phyloP scores from a whole-genome alignment of 768 basidiomycete genomes.

The Roridomyces roridus region DNA sequence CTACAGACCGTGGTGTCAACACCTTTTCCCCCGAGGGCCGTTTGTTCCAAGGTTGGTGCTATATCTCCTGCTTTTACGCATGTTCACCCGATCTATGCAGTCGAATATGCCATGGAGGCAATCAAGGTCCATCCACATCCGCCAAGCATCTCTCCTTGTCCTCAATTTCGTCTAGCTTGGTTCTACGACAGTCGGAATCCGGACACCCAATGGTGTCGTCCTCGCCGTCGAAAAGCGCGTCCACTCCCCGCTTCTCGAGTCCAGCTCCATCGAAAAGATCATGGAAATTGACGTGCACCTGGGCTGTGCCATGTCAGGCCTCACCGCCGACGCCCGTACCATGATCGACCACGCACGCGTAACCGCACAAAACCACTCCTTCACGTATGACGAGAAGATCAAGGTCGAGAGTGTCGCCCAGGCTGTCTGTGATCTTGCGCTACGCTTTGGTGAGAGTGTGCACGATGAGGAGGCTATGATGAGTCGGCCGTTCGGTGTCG shows the following conservation, averaged over 20 bases:
- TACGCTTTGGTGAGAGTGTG: slow-evolving; percentile 98
- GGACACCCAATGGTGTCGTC: slow-evolving; percentile 88
- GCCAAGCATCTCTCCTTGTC: background rate
- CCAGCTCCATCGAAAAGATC: slow-evolving; percentile 97
- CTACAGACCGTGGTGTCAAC: slow-evolving; percentile 92
- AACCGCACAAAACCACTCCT: slow-evolving; percentile 92
- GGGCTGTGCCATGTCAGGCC: slow-evolving; percentile 96
- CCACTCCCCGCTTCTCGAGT: slow-evolving; percentile 94
- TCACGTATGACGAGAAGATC: slow-evolving; percentile 96
- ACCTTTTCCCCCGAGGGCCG: slow-evolving; percentile 99
- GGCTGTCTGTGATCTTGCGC: slow-evolving; percentile 95
- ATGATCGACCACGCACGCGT: slow-evolving; percentile 99
- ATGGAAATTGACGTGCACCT: slow-evolving; percentile 99
- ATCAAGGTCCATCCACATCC: slow-evolving; percentile 75
- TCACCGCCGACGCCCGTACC: slow-evolving; percentile 97
- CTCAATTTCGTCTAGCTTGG: slow-evolving; percentile 70
- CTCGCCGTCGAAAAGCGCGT: slow-evolving; percentile 99
- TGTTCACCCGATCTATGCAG: slow-evolving; percentile 45
- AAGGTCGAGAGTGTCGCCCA: slow-evolving; percentile 98
- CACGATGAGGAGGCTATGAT: slow-evolving; percentile 99
- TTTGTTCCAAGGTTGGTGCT: slow-evolving; percentile 87
- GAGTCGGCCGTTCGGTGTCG: slow-evolving; percentile 99
- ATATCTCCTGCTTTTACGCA: background rate
- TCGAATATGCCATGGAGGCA: slow-evolving; percentile 99
- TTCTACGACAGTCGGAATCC: slow-evolving; percentile 96